Base-by-base conservation (phyloP, 2,329 filamentous ascomycete genomes). In the Amauroascus niger region DNA sequence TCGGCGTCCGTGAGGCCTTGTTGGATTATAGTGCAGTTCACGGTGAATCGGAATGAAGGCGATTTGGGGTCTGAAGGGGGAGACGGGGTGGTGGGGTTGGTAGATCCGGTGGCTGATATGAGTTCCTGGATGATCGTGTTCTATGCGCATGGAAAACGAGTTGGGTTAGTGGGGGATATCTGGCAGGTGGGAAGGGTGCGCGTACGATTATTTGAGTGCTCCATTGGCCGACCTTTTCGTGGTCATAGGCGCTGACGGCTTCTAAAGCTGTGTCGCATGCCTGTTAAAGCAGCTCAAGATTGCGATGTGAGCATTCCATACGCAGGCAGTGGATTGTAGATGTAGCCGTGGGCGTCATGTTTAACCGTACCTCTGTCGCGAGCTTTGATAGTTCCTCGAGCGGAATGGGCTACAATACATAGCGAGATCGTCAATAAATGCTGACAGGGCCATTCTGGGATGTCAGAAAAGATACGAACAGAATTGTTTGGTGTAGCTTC, bases 21-120 rank as follows among this genome's bases (percentile, higher is more conserved):
- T 76, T 98, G 91, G 62, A 97, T 94, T 67, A 97, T 96, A 61
- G 91, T 97, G 76, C 88, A 94, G 79, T 95, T 97, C 74, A 95
- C 89, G 62, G 89, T 88, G 74, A 91, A 97, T 73, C 97, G 97
- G 81, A 84, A 95, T 4, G 87, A 84, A 24, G 80, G 66, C 13
- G 72, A 61, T 4, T 66, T 61, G 39, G 65, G 60, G 40, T 65
- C 57, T 20, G 48, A 41, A 14, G 48, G 7, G 13, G 49, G 16
- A 32, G 30, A 22, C n/a, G 49, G 6, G 24, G 20, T 20, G 3
- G 50, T 52, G 50, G 50, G 28, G 6, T 40, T 32, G 30, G 30
- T 46, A 24, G 70, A 66, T 24, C 69, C 64, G 35, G 71, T 72
- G 45, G 71, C 71, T 53, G 65, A 53, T 56, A 74, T 69, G 57